Base-by-base conservation (phyloP, 2,329 filamentous ascomycete species). In the Penicillium sp. region DNA sequence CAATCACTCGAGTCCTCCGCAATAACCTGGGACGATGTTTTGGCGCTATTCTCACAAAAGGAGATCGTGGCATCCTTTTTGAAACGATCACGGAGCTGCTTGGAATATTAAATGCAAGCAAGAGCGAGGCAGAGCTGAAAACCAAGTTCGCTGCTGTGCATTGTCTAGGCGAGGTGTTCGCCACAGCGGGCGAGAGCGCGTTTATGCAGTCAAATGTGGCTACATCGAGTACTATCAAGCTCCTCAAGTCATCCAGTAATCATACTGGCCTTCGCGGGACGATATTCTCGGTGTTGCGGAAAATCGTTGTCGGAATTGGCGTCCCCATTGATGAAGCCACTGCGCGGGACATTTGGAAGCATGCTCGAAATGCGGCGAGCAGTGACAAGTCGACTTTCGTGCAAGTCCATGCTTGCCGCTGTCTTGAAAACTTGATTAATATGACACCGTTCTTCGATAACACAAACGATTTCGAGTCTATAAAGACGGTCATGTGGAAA, bases 281-380 rank as follows among this genome's bases (percentile, higher is more conserved):
- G 12, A 74, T 88, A 14, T 86, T 94, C 56, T 76, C 72, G 30
- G 79, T 87, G 1, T 65, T 95, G 32, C 80, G 77, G 28, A 89
- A 88, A 66, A 76, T 95, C 27, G 73, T 82, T 16, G 75, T 74
- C 41, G 90, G 89, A 62, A 78, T 95, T 17, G 76, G 77, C 38
- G 72, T 74, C 4, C 87, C 85, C 43, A 74, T 90, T 54, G 92
- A 98, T 52, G 92, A 98, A 63, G 72, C 70, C 37, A 73, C 89
- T 25, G 85, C 85, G n/a, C 80, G 88, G 56, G 89, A 95, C 60
- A 78, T 93, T 11, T 96, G 88, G 87, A 98, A 95, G 64, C 85
- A 90, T 60, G 83, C 81, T 16, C 80, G 92, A 46, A 86, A 75
- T 62, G 76, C 84, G 51, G 84, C 84, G 17, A 74, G 80, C 0